Evolutionary conservation across 495 filamentous ascomycete genomes (phyloP), one percentile per base, ranked within the genome.

Genomic region (Lepidopterella palustris): DNA sequence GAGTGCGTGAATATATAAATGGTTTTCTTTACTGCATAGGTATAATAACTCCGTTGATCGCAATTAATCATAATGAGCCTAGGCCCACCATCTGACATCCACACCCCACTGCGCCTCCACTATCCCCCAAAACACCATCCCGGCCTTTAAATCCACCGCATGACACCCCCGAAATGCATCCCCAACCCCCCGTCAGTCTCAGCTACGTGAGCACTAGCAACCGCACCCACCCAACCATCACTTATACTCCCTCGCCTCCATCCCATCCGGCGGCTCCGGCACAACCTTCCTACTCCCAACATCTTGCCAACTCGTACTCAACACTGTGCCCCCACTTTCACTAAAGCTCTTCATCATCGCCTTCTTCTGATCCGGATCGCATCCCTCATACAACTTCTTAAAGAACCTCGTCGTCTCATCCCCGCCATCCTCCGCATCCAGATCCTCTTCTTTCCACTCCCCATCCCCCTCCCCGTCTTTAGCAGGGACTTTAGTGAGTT

Each of bases 341-440:
- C 83, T 72, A 66, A 88, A 97, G 71, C 90, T 96, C 81, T 98
- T 98, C 82, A 96, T 89, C 93, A 98, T 98, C 2, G 93, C 93
- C 3, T 90, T 81, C 65, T 81, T 83, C 32, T 89, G 89, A 60
- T 98, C 92, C 0, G 84, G 81, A 54, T 88, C 84, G 0, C 90
- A 87, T 54, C 77, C 77, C 61, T 87, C 84, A 73, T 93, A 97
- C 0, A 98, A 78, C 69, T 86, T 86, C 79, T 95, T 92, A 79
- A 98, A 98, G 75, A 97, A 98, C 2, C 68, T 71, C 61, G 93
- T 87, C 3, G 89, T 87, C n/a, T 88, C 81, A 27, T 78, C 73
- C 52, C 89, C 85, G 4, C 79, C 82, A 15, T 82, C 83, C 20
- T 84, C 81, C 18, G 86, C 82, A 5, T 86, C 82, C 3, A 80